Percentiles rank a stretch among this genome's conserved stretches.
Evolutionary conservation across 495 filamentous ascomycete genomes (phyloP).

Genomic region (Penicillium daleae): DNA sequence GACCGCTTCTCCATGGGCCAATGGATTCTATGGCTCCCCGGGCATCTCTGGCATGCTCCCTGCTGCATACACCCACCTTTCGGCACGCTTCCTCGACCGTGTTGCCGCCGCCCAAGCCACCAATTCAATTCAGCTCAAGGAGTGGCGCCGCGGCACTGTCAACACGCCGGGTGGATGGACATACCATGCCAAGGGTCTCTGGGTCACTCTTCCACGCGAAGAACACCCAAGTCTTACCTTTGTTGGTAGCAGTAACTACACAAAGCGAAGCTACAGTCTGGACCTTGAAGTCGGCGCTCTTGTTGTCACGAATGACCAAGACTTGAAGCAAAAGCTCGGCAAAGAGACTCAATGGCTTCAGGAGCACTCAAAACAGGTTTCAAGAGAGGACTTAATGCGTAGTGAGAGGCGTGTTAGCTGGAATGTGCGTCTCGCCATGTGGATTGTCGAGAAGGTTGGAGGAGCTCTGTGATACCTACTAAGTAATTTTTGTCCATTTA

Average conservation of each 20-base stretch:
- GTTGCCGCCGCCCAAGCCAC: conserved; percentile 62
- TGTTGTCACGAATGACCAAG: conserved; percentile 79
- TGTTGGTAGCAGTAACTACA: conserved; percentile 94
- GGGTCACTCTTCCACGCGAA: conserved; percentile 73
- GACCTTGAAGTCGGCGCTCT: conserved; percentile 87
- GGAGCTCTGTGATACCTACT: conserved; percentile 59
- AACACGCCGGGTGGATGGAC: conserved; percentile 86
- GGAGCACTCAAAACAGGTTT: conserved; percentile 66
- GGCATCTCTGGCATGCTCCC: conserved; percentile 90
- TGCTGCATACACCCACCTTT: conserved; percentile 86
- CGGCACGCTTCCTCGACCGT: conserved; percentile 76
- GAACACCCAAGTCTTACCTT: conserved; percentile 73
- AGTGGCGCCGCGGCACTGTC: conserved; percentile 87
- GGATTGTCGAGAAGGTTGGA: conserved; percentile 76
- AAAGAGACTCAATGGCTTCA: conserved; percentile 81
- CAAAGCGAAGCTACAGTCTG: conserved; percentile 85
- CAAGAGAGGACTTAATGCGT: conserved; percentile 73
- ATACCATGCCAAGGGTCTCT: conserved; percentile 97
- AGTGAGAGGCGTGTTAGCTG: conserved; percentile 82
- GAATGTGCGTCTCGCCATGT: conserved; percentile 87
- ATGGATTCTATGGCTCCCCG: conserved; percentile 90
- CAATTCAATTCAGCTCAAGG: conserved; percentile 72
- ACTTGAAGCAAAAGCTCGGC: conserved; percentile 70
- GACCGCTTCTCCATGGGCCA: conserved; percentile 92
- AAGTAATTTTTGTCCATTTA: conserved; percentile 17